Base-by-base conservation (phyloP, 495 filamentous ascomycete genomes). In the Podospora conica region DNA sequence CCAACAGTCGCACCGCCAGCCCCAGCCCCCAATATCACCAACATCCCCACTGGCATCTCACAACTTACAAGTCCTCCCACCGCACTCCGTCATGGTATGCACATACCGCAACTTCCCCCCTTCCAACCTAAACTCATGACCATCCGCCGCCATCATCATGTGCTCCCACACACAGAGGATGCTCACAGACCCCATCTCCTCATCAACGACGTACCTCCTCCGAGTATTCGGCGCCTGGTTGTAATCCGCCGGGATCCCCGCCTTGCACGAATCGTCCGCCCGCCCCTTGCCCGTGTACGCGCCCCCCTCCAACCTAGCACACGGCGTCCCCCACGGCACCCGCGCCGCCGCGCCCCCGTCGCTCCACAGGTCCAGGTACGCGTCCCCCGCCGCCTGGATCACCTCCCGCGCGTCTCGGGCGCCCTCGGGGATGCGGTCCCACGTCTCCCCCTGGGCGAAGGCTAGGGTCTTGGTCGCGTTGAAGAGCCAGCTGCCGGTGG, bases 141-240 rank as follows among this genome's bases (percentile, higher is more conserved):
- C 75, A 31, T 80, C 79, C 1, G 77, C 74, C 9, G 77, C 79
- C 31, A 71, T 74, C 65, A 70, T 71, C 70, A 80, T 71, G 33
- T 79, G 77, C 63, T 79, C 74, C 69, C 76, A 81, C 54, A 78
- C 72, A 56, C 76, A 80, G 15, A 81, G 60, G 10, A 81, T 74
- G 24, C 67, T 75, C 7, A 80, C 73, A 0, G 72, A 69, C 23
- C 79, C 79, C 65, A 76, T 76, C 0, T 65, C 54, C 11, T 75
- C 66, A 21, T 80, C 79, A 25, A 78, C 77, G 9, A 81, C 79
- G 40, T 81, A 80, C 0, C 79, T 72, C 3, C 79, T 69, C 22
- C 70, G 65, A 0, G 67, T 72, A 61, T 80, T 80, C 7, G 78
- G 78, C 3, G 74, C 71, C 65, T 80, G 77, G 60, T 69, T 76